These are phyloP conservation scores for Trichoderma endophyticum DNA, from an alignment of 2,329 filamentous ascomycete species.

Conservation along the genomic window DNA sequence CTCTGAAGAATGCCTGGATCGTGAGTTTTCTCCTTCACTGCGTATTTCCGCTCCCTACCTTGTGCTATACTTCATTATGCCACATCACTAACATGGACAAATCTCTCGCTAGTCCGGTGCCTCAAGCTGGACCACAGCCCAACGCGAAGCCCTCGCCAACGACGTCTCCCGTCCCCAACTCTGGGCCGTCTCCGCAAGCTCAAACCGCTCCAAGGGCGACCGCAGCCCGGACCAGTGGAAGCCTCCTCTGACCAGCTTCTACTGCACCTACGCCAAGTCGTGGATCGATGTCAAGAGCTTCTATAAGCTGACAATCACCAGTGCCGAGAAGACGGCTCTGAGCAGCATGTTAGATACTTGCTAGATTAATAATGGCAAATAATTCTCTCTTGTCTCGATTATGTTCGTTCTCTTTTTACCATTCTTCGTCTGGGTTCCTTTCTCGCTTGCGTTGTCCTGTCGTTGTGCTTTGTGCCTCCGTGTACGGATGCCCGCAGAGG, in stretches of 20 bases:
- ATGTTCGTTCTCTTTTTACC: neutral
- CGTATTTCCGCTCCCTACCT: neutral
- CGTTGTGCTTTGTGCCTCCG: neutral
- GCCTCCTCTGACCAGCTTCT: conserved; percentile 64
- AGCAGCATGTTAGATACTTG: conserved; percentile 39
- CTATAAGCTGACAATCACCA: conserved; percentile 66
- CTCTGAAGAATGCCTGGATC: conserved; percentile 77
- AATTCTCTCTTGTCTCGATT: neutral
- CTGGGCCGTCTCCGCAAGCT: conserved; percentile 72
- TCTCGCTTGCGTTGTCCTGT: neutral
- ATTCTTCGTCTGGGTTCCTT: neutral
- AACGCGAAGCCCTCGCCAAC: conserved; percentile 70
- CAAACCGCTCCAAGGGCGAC: conserved; percentile 74
- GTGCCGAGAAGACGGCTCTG: conserved; percentile 68
- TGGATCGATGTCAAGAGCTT: conserved; percentile 78
- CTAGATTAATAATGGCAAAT: conserved; percentile 18
- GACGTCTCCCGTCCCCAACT: conserved; percentile 74
- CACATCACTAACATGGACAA: neutral
- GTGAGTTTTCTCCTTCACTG: conserved; percentile 37
- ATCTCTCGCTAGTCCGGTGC: conserved; percentile 59
- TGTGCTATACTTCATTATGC: neutral
- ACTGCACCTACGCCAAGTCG: conserved; percentile 74
- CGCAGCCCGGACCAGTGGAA: conserved; percentile 72
- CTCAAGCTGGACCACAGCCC: conserved; percentile 64
- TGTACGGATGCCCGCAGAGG: neutral